Evolutionary conservation across 768 basidiomycete species (phyloP), one percentile per base, ranked within the genome.

Genomic region (Suillus hirtellus): DNA sequence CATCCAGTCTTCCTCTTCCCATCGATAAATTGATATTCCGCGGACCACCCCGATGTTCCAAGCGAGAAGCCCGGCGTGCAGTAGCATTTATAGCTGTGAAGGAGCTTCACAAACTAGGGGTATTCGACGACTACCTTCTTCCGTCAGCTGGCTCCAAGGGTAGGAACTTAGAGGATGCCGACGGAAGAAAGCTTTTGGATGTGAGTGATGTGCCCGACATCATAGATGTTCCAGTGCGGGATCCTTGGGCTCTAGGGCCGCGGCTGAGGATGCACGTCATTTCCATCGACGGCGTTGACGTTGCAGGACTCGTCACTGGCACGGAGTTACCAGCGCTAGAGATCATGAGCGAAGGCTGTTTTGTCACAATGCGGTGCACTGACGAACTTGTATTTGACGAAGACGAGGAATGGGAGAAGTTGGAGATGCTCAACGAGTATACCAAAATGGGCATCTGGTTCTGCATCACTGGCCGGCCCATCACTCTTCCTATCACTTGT

Each of bases 81-180:
- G 93, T 85, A 12, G 90, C 93, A 0, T 96, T 93, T 72, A 75
- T 85, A 65, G 93, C 90, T 3, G 90, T 93, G 24, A 87, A 85
- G 67, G 79, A 79, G 2, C 80, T 96, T 17, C 84, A 88, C 64
- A 78, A 80, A 35, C 76, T 92, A n/a, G 83, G 89, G 35, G 88
- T 92, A 5, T 89, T 95, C 67, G 89, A 96, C 68, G 88, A 94
- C 62, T 88, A 90, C 70, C 82, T 96, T 2, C 80, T 94, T 11
- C 94, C 95, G 0, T 78, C 83, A n/a, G 81, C 86, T 15, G 81
- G 80, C 50, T 74, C 82, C 35, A 77, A 77, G 46, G 84, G 80
- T 5, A 80, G 78, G 37, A 80, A 77, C 24, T 78, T 81, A 35
- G 80, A 84, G 60, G 86, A 88, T 66, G 79, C 81, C 0, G 86